Base-by-base conservation (phyloP, 139 green algal genomes). In the Asterochloris erici region DNA sequence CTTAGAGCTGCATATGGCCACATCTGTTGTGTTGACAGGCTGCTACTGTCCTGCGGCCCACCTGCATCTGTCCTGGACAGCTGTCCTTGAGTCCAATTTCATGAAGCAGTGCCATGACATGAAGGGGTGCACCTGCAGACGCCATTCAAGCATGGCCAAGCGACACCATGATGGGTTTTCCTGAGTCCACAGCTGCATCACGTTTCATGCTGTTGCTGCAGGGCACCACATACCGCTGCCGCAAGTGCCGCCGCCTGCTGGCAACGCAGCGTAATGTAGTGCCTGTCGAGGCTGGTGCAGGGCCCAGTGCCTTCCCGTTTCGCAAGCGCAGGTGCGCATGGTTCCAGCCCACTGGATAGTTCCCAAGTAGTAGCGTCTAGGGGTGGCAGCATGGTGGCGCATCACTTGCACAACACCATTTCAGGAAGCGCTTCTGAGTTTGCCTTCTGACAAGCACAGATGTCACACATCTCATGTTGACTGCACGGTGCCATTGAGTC, bases 211-310 rank as follows among this genome's bases (percentile, higher is more conserved):
- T 54, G 38, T 54, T 54, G 38, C 38, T 79, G 26, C 38, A 73
- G 73, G 70, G 68, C 23, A 54, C 63, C 21, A 21, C 87, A 71
- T 97, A 96, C 89, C 88, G 94, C 47, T 97, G 94, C 87, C 86
- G 91, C 63, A 95, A 92, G 86, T 97, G 94, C 85, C 90, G 94
- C 23, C 70, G 71, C 26, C 75, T 93, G 74, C 60, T 97, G 73
- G 89, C 87, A 73, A 95, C 89, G 15, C 68, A 85, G 21, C 64
- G 76, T 27, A 93, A 95, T 68, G 74, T 94, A 73, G 82, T 76
- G 83, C 79, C 79, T 78, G 77, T 81, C 74, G 76, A 60, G 28
- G 24, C 63, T 82, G 78, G 68, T 38, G 75, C n/a, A 64, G 38
- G 26, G 10, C 75, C 73, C 63, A 60, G 24, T 17, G 62, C n/a